Percentiles rank a stretch among this genome's conserved stretches.
Conservation (phyloP, 2,329 filamentous ascomycete genomes). For the Graphilbum fragrans region DNA sequence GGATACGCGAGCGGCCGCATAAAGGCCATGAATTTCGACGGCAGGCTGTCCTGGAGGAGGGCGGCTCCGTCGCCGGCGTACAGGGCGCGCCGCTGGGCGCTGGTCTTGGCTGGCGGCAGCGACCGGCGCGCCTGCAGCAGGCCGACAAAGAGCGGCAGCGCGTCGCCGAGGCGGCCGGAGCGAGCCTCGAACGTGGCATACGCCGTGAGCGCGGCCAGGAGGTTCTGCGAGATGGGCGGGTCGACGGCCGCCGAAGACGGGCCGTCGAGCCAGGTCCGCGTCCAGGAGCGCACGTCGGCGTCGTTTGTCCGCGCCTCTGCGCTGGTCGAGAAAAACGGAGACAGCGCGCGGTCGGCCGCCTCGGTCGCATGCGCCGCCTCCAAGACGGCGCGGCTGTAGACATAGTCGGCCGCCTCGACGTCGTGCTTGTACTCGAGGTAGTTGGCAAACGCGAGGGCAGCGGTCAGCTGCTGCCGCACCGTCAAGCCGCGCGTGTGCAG, state of each 20-base stretch:
- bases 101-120: slow-evolving; percentile 25
- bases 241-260: slow-evolving; percentile 25
- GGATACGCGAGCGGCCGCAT: slow-evolving; percentile 41
- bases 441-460: slow-evolving; percentile 70
- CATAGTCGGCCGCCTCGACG: slow-evolving; percentile 4
- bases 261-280: slow-evolving; percentile 5
- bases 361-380: background rate
- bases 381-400: slow-evolving; percentile 7
- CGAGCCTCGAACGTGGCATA: slow-evolving; percentile 69
- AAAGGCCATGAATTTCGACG: background rate
- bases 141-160: slow-evolving; percentile 77
- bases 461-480: slow-evolving; percentile 66
- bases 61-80: background rate
- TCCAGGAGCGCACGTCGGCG: slow-evolving; percentile 2
- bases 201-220: slow-evolving; percentile 63
- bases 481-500: slow-evolving; percentile 71
- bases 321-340: background rate
- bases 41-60: background rate
- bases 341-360: background rate
- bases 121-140: slow-evolving; percentile 66
- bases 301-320: background rate
- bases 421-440: slow-evolving; percentile 69
- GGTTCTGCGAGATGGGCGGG: slow-evolving; percentile 43
- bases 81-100: slow-evolving; percentile 9
- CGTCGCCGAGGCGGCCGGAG: slow-evolving; percentile 50